phyloP scores from a whole-genome alignment of 2,329 filamentous ascomycete genomes.

The Sphaceloma murrayae region DNA sequence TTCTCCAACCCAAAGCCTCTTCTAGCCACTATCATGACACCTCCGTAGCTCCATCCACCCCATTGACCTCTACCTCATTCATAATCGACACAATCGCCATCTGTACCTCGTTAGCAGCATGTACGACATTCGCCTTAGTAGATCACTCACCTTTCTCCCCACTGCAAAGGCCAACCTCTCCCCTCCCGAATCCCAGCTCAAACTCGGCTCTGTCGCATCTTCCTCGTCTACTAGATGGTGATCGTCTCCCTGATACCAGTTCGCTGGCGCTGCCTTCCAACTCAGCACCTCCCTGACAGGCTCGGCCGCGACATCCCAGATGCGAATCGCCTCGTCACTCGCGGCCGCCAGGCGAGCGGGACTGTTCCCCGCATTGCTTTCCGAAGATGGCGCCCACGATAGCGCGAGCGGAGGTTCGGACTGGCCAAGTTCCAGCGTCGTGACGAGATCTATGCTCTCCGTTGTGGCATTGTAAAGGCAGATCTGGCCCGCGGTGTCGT shows the following conservation, averaged over 20 bases:
- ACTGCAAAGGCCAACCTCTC: slow-evolving; percentile 44
- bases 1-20: no score
- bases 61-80: slow-evolving; percentile 4
- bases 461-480: slow-evolving; percentile 33
- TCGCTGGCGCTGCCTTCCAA: slow-evolving; percentile 24
- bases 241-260: slow-evolving; percentile 20
- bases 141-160: slow-evolving; percentile 22
- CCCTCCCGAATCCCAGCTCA: slow-evolving; percentile 47
- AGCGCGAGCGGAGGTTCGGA: slow-evolving; percentile 31
- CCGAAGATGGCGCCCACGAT: slow-evolving; percentile 33
- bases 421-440: slow-evolving; percentile 22
- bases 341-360: slow-evolving; percentile 34
- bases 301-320: slow-evolving; percentile 31
- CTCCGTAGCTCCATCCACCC: not conserved
- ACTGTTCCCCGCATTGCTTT: slow-evolving; percentile 24
- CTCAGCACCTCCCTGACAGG: slow-evolving; percentile 21
- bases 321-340: slow-evolving; percentile 34
- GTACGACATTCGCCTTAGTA: not conserved
- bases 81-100: slow-evolving; percentile 17
- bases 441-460: slow-evolving; percentile 18
- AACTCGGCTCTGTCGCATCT: slow-evolving; percentile 25
- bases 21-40: not conserved
- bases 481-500: slow-evolving; percentile 29
- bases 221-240: slow-evolving; percentile 20
- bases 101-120: slow-evolving; percentile 8